Evolutionary conservation across 129 eudicot genomes (phyloP), one percentile per base, ranked within the genome.

Genomic region (Chrysanthemum seticuspe): DNA sequence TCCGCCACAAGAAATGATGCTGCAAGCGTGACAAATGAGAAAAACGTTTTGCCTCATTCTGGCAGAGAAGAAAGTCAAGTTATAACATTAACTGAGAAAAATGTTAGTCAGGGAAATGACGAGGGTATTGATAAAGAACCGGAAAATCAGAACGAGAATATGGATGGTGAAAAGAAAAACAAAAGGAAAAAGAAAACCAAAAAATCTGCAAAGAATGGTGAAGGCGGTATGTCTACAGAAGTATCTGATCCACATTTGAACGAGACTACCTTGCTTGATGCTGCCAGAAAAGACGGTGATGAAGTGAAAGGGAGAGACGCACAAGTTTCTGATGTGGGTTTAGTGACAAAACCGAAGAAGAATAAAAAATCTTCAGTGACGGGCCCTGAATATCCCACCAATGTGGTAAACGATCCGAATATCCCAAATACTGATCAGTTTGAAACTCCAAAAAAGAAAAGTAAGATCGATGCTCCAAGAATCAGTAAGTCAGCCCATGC

Each of bases 151-250:
- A 50, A 50, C 0, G 55, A 50, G 55, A 50, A 50, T 9, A 50
- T 50, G 12, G 31, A 27, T 27, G 31, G 31, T 27, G 14, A 50
- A 50, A 50, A 50, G 55, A 50, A 4, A 11, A 50, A 8, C 13
- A 50, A 50, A 50, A 50, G 12, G 14, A 50, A 50, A 50, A 87
- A 65, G 19, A 50, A 45, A 49, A 70, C 21, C n/a, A 61, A 45
- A 19, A 81, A 45, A 51, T 65, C 81, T 62, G 71, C 62, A 34
- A 36, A 47, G 23, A 66, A 31, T 58, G 74, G 57, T 25, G 83
- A 75, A 50, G 31, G 31, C 4, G 4, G 31, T 27, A 27, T 27
- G 31, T 27, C 31, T 27, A 27, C 31, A 27, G 31, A 27, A 27
- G 31, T 27, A 27, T 27, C 31, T 27, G 31, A 27, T 27, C 31